These are phyloP conservation scores for Psidium friedrichsthalianum DNA, from an alignment of 345 rosid genomes.

Conservation along the genomic window DNA sequence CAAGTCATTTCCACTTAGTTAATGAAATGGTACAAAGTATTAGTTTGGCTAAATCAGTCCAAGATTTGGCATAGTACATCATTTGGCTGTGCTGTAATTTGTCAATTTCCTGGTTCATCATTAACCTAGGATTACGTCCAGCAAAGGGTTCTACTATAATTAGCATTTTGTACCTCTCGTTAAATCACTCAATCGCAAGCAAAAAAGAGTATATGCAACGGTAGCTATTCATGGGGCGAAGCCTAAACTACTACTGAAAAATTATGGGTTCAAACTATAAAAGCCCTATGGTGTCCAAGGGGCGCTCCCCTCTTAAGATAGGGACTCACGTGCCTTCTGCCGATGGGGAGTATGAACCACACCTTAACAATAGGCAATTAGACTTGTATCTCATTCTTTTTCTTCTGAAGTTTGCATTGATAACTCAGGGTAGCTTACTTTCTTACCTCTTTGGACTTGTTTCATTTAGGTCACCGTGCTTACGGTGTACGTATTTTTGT, in stretches of 20 bases:
- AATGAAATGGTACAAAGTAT: not conserved
- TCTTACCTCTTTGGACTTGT: not conserved
- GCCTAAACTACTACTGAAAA: too few species aligned
- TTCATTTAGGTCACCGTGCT: conserved; percentile 70
- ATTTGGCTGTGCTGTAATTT: not conserved
- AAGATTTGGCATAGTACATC: not conserved
- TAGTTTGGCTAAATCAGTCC: not conserved
- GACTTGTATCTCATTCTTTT: accelerated
- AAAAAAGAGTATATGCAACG: too few species aligned
- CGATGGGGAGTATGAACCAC: too few species aligned
- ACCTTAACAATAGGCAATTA: not conserved
- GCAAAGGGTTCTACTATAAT: too few species aligned
- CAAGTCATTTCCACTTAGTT: not conserved
- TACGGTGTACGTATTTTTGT: conserved; percentile 73
- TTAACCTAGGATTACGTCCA: too few species aligned
- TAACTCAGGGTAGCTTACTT: not conserved
- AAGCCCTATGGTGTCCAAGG: too few species aligned
- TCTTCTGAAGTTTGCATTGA: not conserved
- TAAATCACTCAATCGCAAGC: too few species aligned
- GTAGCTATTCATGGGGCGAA: too few species aligned
- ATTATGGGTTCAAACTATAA: too few species aligned
- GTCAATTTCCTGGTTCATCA: not conserved
- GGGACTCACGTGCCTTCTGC: too few species aligned
- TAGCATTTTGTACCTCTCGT: too few species aligned
- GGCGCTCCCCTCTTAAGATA: too few species aligned